Evolutionary conservation across 208 protist genomes (phyloP), one percentile per base, ranked within the genome.

Genomic region (Lotmaria passim): DNA sequence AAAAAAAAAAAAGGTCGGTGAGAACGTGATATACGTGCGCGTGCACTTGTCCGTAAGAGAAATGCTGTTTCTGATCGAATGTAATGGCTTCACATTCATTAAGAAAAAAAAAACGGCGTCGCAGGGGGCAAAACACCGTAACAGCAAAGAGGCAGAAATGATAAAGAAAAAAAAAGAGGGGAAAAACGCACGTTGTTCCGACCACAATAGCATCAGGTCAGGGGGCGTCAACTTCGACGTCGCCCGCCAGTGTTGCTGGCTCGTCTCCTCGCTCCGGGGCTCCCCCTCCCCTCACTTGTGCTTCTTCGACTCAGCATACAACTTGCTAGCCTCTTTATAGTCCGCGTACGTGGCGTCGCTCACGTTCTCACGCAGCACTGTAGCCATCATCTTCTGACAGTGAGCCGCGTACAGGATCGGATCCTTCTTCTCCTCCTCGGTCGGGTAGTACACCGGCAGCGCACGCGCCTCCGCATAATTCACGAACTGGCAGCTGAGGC

Each of bases 361-460:
- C 56, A 91, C 63, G 28, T 77, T 75, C 36, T 71, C 85, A 12
- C 55, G 62, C 52, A 96, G 73, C 23, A 93, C 83, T 11, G 65
- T 82, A 8, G 89, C 88, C 85, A 96, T 93, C 86, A 94, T 94
- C 33, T 69, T 62, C 75, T 93, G 90, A 61, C 94, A 95, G 46
- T 96, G 94, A 19, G 60, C 66, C 0, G 93, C 92, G 63, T 94
- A 98, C 34, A 92, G 39, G 7, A 67, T 75, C 6, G 91, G 60
- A 46, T 97, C 80, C 10, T 75, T 64, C 68, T 77, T 69, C 79
- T 97, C 94, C 50, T 81, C 89, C 41, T 87, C 84, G 39, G 91
- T 94, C 1, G 95, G 95, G 51, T 81, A 57, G 72, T 98, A 97
- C 30, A 96, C 86, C 1, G 93, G 93, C 28, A 98, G 82, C 19